These are phyloP conservation scores for Candida coleopterorum DNA, from an alignment of 805 yeast genomes.

Conservation along the genomic window DNA sequence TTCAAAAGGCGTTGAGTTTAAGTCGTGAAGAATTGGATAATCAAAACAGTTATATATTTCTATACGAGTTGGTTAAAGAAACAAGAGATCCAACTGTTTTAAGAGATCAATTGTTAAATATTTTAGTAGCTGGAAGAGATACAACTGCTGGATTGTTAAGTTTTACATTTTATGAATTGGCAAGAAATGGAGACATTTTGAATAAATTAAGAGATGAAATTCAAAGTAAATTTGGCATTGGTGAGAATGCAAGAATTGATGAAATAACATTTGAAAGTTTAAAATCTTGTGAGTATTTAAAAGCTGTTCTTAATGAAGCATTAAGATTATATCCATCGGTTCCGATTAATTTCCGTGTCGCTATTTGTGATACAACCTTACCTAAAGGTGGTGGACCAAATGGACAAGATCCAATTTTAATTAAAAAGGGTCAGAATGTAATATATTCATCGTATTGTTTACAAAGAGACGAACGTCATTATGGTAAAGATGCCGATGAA, in stretches of 20 bases:
- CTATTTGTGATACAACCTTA: constrained; percentile 25
- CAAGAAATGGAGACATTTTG: constrained; percentile 29
- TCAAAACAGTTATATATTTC: constrained; percentile 29
- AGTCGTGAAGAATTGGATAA: constrained; percentile 23
- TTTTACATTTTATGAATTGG: constrained; percentile 29
- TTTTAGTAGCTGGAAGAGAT: constrained; percentile 40
- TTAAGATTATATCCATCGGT: constrained; percentile 35
- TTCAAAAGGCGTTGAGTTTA: constrained; percentile 24
- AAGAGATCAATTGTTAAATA: constrained; percentile 36
- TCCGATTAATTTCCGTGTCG: constrained; percentile 25
- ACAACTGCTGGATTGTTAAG: constrained; percentile 39
- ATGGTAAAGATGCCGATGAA: constrained; percentile 30
- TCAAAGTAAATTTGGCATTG: constrained; percentile 26
- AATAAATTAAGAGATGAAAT: constrained; percentile 29
- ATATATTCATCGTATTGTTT: constrained; percentile 16
- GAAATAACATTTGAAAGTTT: constrained; percentile 33
- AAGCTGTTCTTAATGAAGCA: constrained; percentile 31
- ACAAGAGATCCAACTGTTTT: constrained; percentile 32
- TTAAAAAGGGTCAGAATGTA: constrained; percentile 17
- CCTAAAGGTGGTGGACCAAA: constrained; percentile 32
- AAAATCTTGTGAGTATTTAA: constrained; percentile 36
- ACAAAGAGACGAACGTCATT: constrained; percentile 19
- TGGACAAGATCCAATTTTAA: constrained; percentile 19
- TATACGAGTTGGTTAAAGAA: constrained; percentile 35
- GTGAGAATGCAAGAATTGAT: constrained; percentile 23